These are phyloP conservation scores for Curvularia eragrostidis DNA, from an alignment of 2,329 filamentous ascomycete species.

Conservation along the genomic window DNA sequence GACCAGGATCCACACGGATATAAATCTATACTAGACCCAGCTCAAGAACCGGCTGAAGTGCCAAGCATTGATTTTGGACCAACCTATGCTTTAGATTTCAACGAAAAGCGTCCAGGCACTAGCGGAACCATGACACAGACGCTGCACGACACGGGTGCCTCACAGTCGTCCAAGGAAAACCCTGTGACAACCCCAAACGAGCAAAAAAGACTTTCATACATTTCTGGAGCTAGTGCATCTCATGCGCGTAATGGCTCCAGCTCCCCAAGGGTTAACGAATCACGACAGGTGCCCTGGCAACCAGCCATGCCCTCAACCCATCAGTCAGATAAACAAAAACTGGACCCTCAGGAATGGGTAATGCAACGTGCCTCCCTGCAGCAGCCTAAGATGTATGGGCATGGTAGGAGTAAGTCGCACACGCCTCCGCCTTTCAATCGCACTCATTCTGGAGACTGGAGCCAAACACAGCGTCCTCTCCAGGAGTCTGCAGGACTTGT, in stretches of 20 bases:
- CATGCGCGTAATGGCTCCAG: slow-evolving; percentile 50
- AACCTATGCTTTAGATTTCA: slow-evolving; percentile 72
- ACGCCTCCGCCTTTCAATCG: slow-evolving; percentile 54
- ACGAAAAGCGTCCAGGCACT: slow-evolving; percentile 62
- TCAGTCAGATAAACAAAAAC: slow-evolving; percentile 55
- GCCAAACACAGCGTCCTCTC: slow-evolving; percentile 45
- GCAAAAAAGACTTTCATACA: slow-evolving; percentile 38
- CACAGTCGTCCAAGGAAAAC: slow-evolving; percentile 46
- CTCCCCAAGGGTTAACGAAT: slow-evolving; percentile 57
- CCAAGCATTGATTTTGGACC: slow-evolving; percentile 85
- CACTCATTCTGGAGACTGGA: slow-evolving; percentile 55
- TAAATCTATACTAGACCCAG: slow-evolving; percentile 43
- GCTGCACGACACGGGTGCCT: slow-evolving; percentile 35
- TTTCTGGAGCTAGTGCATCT: slow-evolving; percentile 45
- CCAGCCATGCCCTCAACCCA: slow-evolving; percentile 67
- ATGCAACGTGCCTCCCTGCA: slow-evolving; percentile 71
- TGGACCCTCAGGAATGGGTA: slow-evolving; percentile 84
- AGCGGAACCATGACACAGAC: slow-evolving; percentile 59
- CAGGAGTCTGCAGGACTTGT: slow-evolving; percentile 30
- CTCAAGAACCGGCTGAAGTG: slow-evolving; percentile 59
- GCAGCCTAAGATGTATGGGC: slow-evolving; percentile 55
- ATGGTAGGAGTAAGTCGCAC: slow-evolving; percentile 65
- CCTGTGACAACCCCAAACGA: slow-evolving; percentile 38
- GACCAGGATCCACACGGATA: slow-evolving; percentile 57
- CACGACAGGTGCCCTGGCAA: slow-evolving; percentile 79